Evolutionary conservation across 2,329 filamentous ascomycete genomes (phyloP), one percentile per base, ranked within the genome.

Genomic region (Clathrospora elynae): DNA sequence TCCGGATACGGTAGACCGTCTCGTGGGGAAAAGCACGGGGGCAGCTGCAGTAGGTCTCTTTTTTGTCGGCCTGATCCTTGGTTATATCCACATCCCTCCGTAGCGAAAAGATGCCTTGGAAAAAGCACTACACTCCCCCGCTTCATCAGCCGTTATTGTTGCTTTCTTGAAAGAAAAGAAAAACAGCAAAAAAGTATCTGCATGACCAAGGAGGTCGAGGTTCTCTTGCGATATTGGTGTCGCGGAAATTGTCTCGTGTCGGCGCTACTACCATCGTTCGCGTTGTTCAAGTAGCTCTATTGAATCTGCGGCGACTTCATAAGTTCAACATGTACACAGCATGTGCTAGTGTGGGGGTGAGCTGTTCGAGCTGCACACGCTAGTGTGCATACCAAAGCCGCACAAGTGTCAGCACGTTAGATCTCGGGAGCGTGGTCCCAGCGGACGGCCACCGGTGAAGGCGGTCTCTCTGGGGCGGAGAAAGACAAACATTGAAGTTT

Each of bases 341-440:
- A 22, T 26, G 20, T 29, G 13, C 32, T 47, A 43, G 35, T 29
- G 46, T 41, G 46, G 39, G 37, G 42, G 36, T 31, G 9, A n/a
- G 13, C 32, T 9, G 22, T 30, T 18, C 16, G 24, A 33, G 23
- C 18, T 18, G 19, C 17, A 16, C 43, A 42, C 28, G 22, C 14
- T 33, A 18, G 19, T 23, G 32, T 10, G 26, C 19, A 23, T 22
- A 20, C 20, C 30, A 35, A 41, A 32, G 31, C 24, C 35, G 25
- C 24, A 20, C 13, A 18, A 35, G 13, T 17, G 34, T 35, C 35
- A 44, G 30, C 35, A 43, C 25, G 28, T 47, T 30, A 42, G 39
- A 29, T 33, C 12, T 37, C 17, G 17, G 32, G 30, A 33, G 16
- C 24, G 16, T 22, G n/a, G 23, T 23, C 11, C 16, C 29, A 20